Evolutionary conservation across 164 flowering plant species (phyloP).

Genomic region (Aristolochia contorta): DNA sequence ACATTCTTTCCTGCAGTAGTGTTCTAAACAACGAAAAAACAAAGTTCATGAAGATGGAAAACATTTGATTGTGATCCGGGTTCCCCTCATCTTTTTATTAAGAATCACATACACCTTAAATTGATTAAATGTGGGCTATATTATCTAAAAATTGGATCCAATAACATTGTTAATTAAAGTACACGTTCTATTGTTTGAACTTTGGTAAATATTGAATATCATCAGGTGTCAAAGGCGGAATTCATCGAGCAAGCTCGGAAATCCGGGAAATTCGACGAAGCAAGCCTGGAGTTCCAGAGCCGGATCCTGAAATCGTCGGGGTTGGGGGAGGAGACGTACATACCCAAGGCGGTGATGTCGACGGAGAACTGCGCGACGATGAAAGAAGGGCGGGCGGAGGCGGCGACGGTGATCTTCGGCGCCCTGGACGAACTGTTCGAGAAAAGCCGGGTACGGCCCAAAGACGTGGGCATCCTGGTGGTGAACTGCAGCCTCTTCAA

Average conservation of each 20-base stretch:
- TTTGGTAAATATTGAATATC: too few species aligned
- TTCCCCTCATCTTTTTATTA: too few species aligned
- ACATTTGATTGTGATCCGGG: too few species aligned
- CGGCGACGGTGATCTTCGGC: conserved; percentile 69
- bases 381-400: conserved; percentile 85
- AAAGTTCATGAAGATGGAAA: too few species aligned
- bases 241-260: conserved; percentile 51
- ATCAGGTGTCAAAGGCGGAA: conserved; percentile 62
- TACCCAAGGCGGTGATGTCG: conserved; percentile 47
- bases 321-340: conserved; percentile 78
- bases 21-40: too few species aligned
- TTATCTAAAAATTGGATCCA: too few species aligned
- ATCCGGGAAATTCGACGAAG: conserved; percentile 65
- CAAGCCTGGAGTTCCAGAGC: conserved; percentile 52
- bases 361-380: conserved; percentile 51
- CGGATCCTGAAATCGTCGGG: conserved; percentile 65
- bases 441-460: conserved; percentile 55
- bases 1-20: too few species aligned
- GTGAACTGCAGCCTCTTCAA: conserved; percentile 90
- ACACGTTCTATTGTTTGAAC: too few species aligned
- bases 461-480: conserved; percentile 78
- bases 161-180: too few species aligned
- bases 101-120: too few species aligned
- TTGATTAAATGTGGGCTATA: too few species aligned
- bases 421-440: conserved; percentile 88